Evolutionary conservation across 352 stramenopile genomes (phyloP).

Genomic region (Pythium aquatile): DNA sequence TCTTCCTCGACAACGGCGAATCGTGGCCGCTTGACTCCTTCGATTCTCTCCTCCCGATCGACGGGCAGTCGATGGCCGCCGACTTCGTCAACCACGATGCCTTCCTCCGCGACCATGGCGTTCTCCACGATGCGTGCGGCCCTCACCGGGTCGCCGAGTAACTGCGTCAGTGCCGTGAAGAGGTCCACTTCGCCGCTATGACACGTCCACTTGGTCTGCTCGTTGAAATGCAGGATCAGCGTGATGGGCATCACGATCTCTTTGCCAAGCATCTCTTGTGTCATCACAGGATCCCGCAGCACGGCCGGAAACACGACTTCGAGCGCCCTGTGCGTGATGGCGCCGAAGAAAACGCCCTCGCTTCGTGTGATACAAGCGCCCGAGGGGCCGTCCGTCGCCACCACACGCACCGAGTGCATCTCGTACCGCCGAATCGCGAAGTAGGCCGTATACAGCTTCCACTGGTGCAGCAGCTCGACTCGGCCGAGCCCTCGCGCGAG

Average conservation of each 20-base stretch:
- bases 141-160: not conserved
- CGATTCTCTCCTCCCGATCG: not conserved
- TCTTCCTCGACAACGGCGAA: not conserved
- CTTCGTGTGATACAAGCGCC: not conserved
- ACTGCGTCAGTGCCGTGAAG: not conserved
- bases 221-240: not conserved
- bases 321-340: not conserved
- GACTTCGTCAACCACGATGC: not conserved
- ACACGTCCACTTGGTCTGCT: not conserved
- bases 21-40: not conserved
- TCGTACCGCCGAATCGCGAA: slow-evolving; percentile 17
- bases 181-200: not conserved
- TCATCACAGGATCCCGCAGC: not conserved
- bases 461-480: slow-evolving; percentile 19
- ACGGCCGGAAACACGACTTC: not conserved
- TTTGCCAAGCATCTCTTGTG: not conserved
- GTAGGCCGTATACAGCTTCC: slow-evolving; percentile 20
- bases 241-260: not conserved
- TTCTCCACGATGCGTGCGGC: not conserved
- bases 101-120: not conserved
- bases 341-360: not conserved
- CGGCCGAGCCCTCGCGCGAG: not conserved
- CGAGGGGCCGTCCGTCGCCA: not conserved
- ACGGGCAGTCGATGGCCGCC: not conserved
- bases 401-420: not conserved